Evolutionary conservation across 1,284 basidiomycete genomes (phyloP), one percentile per base, ranked within the genome.

Genomic region (Malassezia psittaci): DNA sequence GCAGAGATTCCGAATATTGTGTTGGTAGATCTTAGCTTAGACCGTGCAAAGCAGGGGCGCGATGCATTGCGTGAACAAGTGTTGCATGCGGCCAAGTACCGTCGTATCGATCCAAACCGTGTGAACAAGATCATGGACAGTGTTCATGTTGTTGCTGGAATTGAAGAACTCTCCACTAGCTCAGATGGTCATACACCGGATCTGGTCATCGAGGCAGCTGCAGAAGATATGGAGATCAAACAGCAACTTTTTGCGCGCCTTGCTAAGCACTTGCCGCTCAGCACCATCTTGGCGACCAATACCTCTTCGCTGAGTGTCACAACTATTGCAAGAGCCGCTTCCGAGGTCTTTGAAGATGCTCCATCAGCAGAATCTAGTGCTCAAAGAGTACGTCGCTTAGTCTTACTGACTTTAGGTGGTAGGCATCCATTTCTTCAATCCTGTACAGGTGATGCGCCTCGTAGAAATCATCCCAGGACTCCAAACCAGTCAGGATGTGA

Each of bases 301-400:
- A 98, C 91, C 2, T 90, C 87, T 51, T 90, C 88, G 11, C 94
- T 96, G 64, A 89, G 86, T 63, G 84, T 98, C 46, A 90, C 90
- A 21, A 90, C 91, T 77, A 87, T 96, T 55, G 90, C 93, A 0
- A 84, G 85, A 8, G 45, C 66, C 45, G 62, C 69, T 13, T 63
- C 67, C 10, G 41, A 43, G 6, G 41, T 32, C 12, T 43, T 24
- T 11, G 46, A 19, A 79, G 61, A 64, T 13, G 61, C 59, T n/a
- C 48, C 53, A n/a, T 57, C 61, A 39, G 66, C 61, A 16, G 60
- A 57, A 59, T 47, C 66, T 38, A 55, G 63, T 42, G 62, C 65
- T 18, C 51, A 54, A 16, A 51, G 65, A 19, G 64, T 62, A 53
- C 55, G 60, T 65, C 11, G 7, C 24, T 24, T 5, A 34, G 3